Base-by-base conservation (phyloP, 2,329 filamentous ascomycete genomes). In the Nigrospora osmanthi region DNA sequence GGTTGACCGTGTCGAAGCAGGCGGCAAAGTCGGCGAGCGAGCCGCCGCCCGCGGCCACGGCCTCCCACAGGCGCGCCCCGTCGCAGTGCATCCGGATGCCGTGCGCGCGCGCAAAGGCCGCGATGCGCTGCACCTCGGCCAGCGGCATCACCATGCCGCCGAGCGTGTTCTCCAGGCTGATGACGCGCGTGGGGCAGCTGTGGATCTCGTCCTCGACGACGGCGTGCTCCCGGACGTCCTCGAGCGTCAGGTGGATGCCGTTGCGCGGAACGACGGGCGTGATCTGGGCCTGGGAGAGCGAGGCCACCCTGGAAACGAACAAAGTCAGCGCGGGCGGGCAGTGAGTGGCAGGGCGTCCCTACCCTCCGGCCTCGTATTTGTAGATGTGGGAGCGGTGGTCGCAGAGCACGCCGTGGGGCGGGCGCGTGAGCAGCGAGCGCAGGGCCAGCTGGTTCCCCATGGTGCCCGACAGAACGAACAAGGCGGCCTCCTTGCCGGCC, bases 381-480 rank as follows among this genome's bases (percentile, higher is more conserved):
- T 85, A 65, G 47, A 90, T 83, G 59, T 91, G 86, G 2, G 76
- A 73, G 28, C 82, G 72, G 47, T 78, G 68, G 56, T 90, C 86
- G 54, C 81, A 82, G 11, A 90, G 69, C 16, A 91, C 73, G 16
- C 75, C 73, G 59, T 89, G 79, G 0, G 87, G 87, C 6, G 87
- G 85, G 40, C 81, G 80, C 1, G 68, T 70, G 7, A 90, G 73
- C 53, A 89, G 81, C 1, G 83, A 73, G 31, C 86, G 82, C 34
- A 90, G 71, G 1, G 83, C 79, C 35, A 91, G 71, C 58, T 90
- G 86, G 65, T 90, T 90, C 33, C 84, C 86, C 85, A 90, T 89
- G 2, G 86, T 90, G 5, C 87, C 87, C 0, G 82, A 86, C 52
- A 88, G 73, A 37, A 90, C 85, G 47, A 90, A 78, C 2, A 89